phyloP scores from a whole-genome alignment of 179 eudicot species.

The Gypsophila paniculata region DNA sequence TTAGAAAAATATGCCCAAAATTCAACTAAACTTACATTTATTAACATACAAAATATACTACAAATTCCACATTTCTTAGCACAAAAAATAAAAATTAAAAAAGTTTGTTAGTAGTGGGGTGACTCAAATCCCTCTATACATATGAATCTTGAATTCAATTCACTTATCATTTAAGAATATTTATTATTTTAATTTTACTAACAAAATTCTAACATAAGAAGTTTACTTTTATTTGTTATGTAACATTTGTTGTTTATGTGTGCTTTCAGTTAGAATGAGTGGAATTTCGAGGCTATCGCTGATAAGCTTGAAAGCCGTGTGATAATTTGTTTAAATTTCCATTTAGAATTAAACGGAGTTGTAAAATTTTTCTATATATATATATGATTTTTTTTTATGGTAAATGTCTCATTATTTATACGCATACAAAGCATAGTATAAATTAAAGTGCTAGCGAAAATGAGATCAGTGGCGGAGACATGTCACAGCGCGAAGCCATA shows the following conservation, averaged over 20 bases:
- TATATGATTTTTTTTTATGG: conserved; percentile 16
- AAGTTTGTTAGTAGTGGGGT: conserved; percentile 12
- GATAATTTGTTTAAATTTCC: neutral
- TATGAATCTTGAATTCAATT: neutral
- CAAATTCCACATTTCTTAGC: no score
- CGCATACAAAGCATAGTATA: neutral
- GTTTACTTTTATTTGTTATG: no score
- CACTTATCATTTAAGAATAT: neutral
- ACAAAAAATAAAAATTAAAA: no score
- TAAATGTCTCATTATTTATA: conserved; percentile 5
- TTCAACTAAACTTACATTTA: neutral
- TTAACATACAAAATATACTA: no score
- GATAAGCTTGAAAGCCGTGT: conserved; percentile 13
- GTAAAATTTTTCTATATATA: conserved; percentile 15
- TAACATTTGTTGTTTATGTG: neutral
- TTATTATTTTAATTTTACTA: neutral
- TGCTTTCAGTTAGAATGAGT: conserved; percentile 19
- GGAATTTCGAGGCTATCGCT: conserved; percentile 13
- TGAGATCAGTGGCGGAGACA: neutral
- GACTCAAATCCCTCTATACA: conserved; percentile 22
- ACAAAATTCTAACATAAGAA: neutral
- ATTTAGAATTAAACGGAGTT: neutral
- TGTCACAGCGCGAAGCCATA: conserved; percentile 20
- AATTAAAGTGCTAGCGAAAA: neutral
- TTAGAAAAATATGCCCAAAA: neutral